These are phyloP conservation scores for Groenewaldozyma auringiensis DNA, from an alignment of 1,139 yeast species.

Conservation along the genomic window DNA sequence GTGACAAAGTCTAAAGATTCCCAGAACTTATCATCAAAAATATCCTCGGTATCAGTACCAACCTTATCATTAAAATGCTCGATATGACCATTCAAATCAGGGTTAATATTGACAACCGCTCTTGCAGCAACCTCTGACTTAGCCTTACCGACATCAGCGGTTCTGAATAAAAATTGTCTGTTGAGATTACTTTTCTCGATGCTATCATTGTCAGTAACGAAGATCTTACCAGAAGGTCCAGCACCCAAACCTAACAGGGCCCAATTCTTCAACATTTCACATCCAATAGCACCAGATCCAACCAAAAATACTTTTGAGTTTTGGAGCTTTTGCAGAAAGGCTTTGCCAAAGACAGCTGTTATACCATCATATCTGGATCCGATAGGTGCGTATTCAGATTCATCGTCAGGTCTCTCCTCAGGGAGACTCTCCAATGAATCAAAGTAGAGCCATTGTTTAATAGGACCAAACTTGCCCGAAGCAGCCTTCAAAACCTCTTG, in stretches of 20 bases:
- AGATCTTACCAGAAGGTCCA: conserved; percentile 79
- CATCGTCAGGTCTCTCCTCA: conserved; percentile 48
- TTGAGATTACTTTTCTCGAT: conserved; percentile 93
- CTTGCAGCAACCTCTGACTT: conserved; percentile 86
- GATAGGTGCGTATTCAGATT: conserved; percentile 63
- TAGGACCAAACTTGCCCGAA: conserved; percentile 87
- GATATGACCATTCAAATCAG: conserved; percentile 71
- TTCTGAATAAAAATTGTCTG: conserved; percentile 91
- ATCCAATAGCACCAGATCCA: conserved; percentile 98
- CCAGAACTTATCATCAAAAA: conserved; percentile 89
- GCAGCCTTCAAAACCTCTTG: conserved; percentile 95
- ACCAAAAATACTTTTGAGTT: conserved; percentile 82
- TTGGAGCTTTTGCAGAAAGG: conserved; percentile 63
- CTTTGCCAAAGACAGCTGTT: conserved; percentile 85
- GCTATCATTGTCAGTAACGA: conserved; percentile 87
- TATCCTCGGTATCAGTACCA: conserved; percentile 84
- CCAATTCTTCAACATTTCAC: conserved; percentile 98
- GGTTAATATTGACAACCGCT: conserved; percentile 81
- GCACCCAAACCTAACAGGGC: conserved; percentile 94
- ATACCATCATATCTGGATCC: conserved; percentile 86
- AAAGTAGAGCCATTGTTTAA: conserved; percentile 85
- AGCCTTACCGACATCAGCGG: conserved; percentile 86
- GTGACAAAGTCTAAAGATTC: conserved; percentile 74
- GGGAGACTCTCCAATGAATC: conserved; percentile 93
- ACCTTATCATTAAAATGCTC: conserved; percentile 77